Evolutionary conservation across 306 rosid genomes (phyloP).

Genomic region (Vigna radiata): DNA sequence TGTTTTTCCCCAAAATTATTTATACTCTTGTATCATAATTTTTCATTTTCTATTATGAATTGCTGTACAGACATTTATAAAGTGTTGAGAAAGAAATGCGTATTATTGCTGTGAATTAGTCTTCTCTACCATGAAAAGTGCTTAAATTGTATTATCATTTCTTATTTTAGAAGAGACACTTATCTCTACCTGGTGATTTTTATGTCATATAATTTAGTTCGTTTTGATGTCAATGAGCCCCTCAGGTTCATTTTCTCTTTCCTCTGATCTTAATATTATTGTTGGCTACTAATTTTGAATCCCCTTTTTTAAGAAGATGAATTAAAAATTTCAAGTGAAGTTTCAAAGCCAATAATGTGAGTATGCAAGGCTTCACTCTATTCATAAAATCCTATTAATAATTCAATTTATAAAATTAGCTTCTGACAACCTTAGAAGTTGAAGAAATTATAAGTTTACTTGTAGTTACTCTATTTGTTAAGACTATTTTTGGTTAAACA

Average conservation of each 20-base stretch:
- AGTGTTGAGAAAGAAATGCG: constrained; percentile 18
- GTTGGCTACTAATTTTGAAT: not conserved
- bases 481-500: constrained; percentile 4
- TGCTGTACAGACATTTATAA: constrained; percentile 5
- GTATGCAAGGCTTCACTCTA: not conserved
- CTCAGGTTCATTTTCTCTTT: not conserved
- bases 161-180: not conserved
- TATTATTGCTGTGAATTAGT: not conserved
- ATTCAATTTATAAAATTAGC: not conserved
- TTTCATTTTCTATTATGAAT: constrained; percentile 3
- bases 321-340: not conserved
- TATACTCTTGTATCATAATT: constrained; percentile 11
- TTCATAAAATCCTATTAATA: not conserved
- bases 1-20: not conserved
- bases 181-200: not conserved
- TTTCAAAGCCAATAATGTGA: not conserved
- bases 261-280: not conserved
- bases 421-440: not conserved
- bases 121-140: not conserved
- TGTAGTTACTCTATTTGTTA: not conserved
- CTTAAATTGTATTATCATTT: not conserved
- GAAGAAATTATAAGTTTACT: not conserved
- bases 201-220: not conserved
- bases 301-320: not conserved
- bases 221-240: not conserved